phyloP scores from a whole-genome alignment of 805 yeast genomes.

The Lachancea waltii region DNA sequence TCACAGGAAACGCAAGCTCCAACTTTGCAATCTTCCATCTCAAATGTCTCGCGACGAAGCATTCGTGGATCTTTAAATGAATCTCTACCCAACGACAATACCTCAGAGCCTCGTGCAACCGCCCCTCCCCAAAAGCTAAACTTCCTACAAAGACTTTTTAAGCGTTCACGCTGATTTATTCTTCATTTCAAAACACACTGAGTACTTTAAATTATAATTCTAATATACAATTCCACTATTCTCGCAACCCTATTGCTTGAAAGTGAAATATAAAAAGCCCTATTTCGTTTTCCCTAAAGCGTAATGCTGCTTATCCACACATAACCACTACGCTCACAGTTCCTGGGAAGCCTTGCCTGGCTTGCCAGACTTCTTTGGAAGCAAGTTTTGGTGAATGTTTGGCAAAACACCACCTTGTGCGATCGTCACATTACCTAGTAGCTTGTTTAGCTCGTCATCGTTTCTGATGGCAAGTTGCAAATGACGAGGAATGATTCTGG shows the following conservation, averaged over 20 bases:
- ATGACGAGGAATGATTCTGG: conserved; percentile 98
- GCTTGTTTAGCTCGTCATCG: conserved; percentile 96
- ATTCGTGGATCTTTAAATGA: background rate
- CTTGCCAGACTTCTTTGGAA: conserved; percentile 69
- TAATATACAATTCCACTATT: background rate
- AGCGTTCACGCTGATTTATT: background rate
- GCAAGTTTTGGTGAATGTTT: conserved; percentile 89
- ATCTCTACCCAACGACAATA: background rate
- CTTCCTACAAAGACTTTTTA: background rate
- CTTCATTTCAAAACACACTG: too few relatives aligned
- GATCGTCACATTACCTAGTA: conserved; percentile 87
- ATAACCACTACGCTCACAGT: conserved; percentile 47
- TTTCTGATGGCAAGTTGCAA: conserved; percentile 97
- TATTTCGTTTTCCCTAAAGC: too few relatives aligned
- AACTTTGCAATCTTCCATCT: background rate
- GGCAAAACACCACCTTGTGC: conserved; percentile 99
- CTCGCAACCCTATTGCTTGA: background rate
- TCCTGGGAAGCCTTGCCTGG: conserved; percentile 59
- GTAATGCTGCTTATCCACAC: too few relatives aligned
- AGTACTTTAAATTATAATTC: too few relatives aligned
- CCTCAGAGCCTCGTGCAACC: too few relatives aligned
- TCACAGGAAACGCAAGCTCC: too few relatives aligned
- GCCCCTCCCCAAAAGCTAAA: too few relatives aligned
- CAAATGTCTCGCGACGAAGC: background rate
- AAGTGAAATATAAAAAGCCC: too few relatives aligned